Evolutionary conservation across 2,329 filamentous ascomycete species (phyloP).

Genomic region (Ascochyta koolunga): DNA sequence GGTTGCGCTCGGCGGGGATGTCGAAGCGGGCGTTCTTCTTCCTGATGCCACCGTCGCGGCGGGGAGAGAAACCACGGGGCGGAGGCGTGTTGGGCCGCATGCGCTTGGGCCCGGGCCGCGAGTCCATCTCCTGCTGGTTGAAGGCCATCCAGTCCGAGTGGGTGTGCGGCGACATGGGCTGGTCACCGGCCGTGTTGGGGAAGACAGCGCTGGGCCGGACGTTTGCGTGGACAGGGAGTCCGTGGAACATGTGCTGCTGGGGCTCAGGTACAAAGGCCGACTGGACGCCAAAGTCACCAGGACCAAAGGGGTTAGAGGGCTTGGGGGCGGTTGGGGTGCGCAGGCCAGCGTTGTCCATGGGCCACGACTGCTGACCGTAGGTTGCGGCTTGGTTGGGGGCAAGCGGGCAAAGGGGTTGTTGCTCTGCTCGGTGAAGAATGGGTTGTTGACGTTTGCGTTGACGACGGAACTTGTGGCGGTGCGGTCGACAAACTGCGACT

Average conservation of each 20-base stretch:
- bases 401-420: conserved; percentile 70
- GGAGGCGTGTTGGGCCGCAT: conserved; percentile 71
- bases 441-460: conserved; percentile 53
- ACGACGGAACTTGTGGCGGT: conserved; percentile 46
- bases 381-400: conserved; percentile 55
- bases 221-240: conserved; percentile 47
- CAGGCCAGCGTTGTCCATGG: conserved; percentile 68
- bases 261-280: conserved; percentile 52
- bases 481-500: conserved; percentile 48
- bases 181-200: conserved; percentile 49
- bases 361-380: conserved; percentile 64
- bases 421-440: conserved; percentile 55
- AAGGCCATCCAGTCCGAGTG: conserved; percentile 64
- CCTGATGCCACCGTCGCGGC: conserved; percentile 84
- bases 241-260: conserved; percentile 50
- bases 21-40: conserved; percentile 99
- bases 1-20: conserved; percentile 90
- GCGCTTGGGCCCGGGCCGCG: conserved; percentile 56
- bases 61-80: conserved; percentile 76
- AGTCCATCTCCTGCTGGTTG: conserved; percentile 58
- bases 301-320: conserved; percentile 69
- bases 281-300: conserved; percentile 56
- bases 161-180: conserved; percentile 66
- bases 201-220: conserved; percentile 58
- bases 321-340: conserved; percentile 77